These are phyloP conservation scores for Torrubiella hemipterigena DNA, from an alignment of 2,329 filamentous ascomycete species.

Conservation along the genomic window DNA sequence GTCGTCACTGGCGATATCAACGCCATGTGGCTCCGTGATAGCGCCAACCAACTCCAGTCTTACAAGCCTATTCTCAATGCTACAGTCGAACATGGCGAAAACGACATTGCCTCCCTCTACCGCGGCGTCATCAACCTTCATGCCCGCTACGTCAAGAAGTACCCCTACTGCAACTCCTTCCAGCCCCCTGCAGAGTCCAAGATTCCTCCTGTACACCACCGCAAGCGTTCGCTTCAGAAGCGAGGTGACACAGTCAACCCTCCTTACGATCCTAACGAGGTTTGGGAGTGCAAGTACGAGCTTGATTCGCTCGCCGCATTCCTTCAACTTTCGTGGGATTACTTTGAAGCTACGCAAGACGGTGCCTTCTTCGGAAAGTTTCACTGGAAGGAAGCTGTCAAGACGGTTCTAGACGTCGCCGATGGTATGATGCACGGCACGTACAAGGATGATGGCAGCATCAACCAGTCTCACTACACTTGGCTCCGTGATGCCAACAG, in stretches of 20 bases:
- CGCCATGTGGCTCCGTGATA: conserved; percentile 89
- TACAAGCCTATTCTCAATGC: conserved; percentile 54
- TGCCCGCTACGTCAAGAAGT: conserved; percentile 53
- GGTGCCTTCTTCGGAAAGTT: conserved; percentile 59
- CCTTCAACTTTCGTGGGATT: conserved; percentile 69
- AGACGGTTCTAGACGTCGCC: conserved; percentile 57
- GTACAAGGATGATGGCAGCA: conserved; percentile 46
- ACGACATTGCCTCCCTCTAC: conserved; percentile 50
- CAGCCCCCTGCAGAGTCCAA: conserved; percentile 68
- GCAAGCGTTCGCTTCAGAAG: conserved; percentile 10
- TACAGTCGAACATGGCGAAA: conserved; percentile 31
- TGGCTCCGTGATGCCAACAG: conserved; percentile 63
- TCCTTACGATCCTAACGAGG: conserved; percentile 51
- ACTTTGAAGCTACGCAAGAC: conserved; percentile 62
- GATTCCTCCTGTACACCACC: conserved; percentile 12
- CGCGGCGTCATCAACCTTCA: conserved; percentile 69
- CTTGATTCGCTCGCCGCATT: conserved; percentile 85
- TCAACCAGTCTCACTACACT: conserved; percentile 54
- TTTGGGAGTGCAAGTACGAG: conserved; percentile 96
- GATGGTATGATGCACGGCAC: conserved; percentile 62
- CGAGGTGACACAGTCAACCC: conserved; percentile 48
- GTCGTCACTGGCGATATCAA: conserved; percentile 83
- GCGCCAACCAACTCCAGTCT: conserved; percentile 66
- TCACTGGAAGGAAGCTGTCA: conserved; percentile 62
- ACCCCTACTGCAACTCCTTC: conserved; percentile 89